Evolutionary conservation across 1,139 yeast genomes (phyloP).

Genomic region (Lizanozyma gosingica): DNA sequence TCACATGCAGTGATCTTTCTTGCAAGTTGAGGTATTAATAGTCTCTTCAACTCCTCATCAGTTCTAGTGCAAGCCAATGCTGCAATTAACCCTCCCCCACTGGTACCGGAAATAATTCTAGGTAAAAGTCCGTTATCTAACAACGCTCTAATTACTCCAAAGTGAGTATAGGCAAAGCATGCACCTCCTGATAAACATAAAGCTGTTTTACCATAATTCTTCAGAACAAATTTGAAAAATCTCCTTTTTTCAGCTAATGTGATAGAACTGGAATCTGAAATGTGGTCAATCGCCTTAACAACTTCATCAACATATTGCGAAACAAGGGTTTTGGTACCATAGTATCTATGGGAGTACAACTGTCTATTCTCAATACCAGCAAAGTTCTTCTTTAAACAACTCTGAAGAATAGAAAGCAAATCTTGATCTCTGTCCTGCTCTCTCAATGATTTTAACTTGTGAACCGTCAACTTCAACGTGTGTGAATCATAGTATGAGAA

Average conservation of each 20-base stretch:
- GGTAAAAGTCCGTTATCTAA: slow-evolving; percentile 62
- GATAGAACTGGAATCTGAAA: slow-evolving; percentile 32
- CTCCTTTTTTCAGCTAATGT: slow-evolving; percentile 33
- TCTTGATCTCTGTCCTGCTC: slow-evolving; percentile 30
- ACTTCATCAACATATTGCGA: slow-evolving; percentile 49
- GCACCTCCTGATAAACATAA: slow-evolving; percentile 76
- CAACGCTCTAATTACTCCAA: slow-evolving; percentile 67
- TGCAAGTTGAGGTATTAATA: slow-evolving; percentile 57
- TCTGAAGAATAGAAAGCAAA: slow-evolving; percentile 49
- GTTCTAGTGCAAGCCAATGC: slow-evolving; percentile 66
- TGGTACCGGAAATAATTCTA: slow-evolving; percentile 64
- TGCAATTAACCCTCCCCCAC: slow-evolving; percentile 80
- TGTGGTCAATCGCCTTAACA: slow-evolving; percentile 33
- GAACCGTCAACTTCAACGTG: slow-evolving; percentile 44
- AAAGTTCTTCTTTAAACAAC: slow-evolving; percentile 63
- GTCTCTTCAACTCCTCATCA: slow-evolving; percentile 49
- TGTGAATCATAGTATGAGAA: slow-evolving; percentile 65
- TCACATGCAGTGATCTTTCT: slow-evolving; percentile 63
- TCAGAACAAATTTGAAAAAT: slow-evolving; percentile 51
- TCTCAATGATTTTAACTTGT: slow-evolving; percentile 32
- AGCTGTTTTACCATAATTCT: slow-evolving; percentile 67
- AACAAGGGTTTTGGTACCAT: slow-evolving; percentile 61
- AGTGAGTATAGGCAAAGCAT: slow-evolving; percentile 68
- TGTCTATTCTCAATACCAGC: slow-evolving; percentile 73
- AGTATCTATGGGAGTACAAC: slow-evolving; percentile 65